Evolutionary conservation across 2,329 filamentous ascomycete species (phyloP).

Genomic region (Eutypa lata): DNA sequence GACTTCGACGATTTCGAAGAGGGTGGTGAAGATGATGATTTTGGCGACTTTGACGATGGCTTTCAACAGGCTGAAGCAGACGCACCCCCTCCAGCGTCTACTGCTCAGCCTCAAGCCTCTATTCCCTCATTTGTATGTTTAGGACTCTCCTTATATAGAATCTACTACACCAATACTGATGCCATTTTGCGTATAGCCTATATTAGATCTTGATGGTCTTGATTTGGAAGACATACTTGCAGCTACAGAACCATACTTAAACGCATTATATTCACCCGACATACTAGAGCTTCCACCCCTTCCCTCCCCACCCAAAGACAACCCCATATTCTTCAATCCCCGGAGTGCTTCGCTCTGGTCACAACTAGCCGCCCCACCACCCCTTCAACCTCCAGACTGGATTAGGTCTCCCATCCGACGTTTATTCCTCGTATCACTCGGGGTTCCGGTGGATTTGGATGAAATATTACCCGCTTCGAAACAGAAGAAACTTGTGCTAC

Average conservation of each 20-base stretch:
- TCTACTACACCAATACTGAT: constrained; percentile 28
- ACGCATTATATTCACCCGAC: constrained; percentile 61
- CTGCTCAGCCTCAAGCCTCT: constrained; percentile 32
- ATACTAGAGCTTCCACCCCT: constrained; percentile 49
- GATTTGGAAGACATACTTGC: constrained; percentile 57
- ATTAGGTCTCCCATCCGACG: constrained; percentile 92
- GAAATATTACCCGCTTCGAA: constrained; percentile 96
- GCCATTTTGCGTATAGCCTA: constrained; percentile 43
- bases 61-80: constrained; percentile 57
- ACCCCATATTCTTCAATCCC: constrained; percentile 75
- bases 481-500: constrained; percentile 94
- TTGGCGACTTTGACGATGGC: constrained; percentile 70
- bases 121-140: constrained; percentile 44
- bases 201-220: constrained; percentile 65
- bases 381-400: constrained; percentile 95
- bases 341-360: constrained; percentile 92
- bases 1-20: constrained; percentile 64
- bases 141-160: constrained; percentile 25
- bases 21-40: constrained; percentile 51
- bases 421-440: constrained; percentile 91
- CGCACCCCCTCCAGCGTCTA: constrained; percentile 24
- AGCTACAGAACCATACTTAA: constrained; percentile 63
- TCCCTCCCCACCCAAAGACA: constrained; percentile 50
- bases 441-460: constrained; percentile 93
- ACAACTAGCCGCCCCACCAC: constrained; percentile 90